Conservation (phyloP, 1,139 yeast species). For the Suhomyces guaymorum region DNA sequence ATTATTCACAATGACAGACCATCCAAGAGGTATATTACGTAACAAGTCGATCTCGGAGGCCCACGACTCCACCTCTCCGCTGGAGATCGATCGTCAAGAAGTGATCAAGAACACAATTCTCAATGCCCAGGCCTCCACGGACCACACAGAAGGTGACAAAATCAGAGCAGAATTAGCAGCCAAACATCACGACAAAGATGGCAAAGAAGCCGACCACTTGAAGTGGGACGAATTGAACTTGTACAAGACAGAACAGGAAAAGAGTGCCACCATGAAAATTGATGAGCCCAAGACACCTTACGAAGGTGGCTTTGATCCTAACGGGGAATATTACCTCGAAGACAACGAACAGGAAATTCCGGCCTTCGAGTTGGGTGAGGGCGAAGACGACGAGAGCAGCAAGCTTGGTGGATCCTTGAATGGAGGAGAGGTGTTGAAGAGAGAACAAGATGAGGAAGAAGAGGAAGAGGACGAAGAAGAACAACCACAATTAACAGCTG, state of each 20-base stretch:
- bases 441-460: slow-evolving; percentile 36
- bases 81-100: slow-evolving; percentile 44
- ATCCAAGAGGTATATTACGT: slow-evolving; percentile 48
- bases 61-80: slow-evolving; percentile 15
- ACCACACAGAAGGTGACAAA: slow-evolving; percentile 37
- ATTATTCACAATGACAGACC: slow-evolving; percentile 14
- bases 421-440: slow-evolving; percentile 39
- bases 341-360: slow-evolving; percentile 63
- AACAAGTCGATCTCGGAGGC: slow-evolving; percentile 27
- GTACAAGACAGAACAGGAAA: slow-evolving; percentile 66
- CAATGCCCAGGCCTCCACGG: slow-evolving; percentile 39
- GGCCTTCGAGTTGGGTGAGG: slow-evolving; percentile 42
- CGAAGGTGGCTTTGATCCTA: slow-evolving; percentile 88
- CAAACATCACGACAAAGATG: slow-evolving; percentile 15
- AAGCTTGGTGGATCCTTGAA: slow-evolving; percentile 30
- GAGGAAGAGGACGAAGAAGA: slow-evolving; percentile 30
- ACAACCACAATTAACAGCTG: slow-evolving; percentile 38
- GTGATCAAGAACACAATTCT: slow-evolving; percentile 46
- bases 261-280: slow-evolving; percentile 75
- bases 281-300: slow-evolving; percentile 98
- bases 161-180: slow-evolving; percentile 42
- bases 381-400: slow-evolving; percentile 32
- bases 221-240: slow-evolving; percentile 77
- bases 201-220: slow-evolving; percentile 37
- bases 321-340: slow-evolving; percentile 75